A percentile compares a stretch with the other conserved stretches of the same genome.
phyloP scores from a whole-genome alignment of 208 protist species.

The Leishmania arabica region DNA sequence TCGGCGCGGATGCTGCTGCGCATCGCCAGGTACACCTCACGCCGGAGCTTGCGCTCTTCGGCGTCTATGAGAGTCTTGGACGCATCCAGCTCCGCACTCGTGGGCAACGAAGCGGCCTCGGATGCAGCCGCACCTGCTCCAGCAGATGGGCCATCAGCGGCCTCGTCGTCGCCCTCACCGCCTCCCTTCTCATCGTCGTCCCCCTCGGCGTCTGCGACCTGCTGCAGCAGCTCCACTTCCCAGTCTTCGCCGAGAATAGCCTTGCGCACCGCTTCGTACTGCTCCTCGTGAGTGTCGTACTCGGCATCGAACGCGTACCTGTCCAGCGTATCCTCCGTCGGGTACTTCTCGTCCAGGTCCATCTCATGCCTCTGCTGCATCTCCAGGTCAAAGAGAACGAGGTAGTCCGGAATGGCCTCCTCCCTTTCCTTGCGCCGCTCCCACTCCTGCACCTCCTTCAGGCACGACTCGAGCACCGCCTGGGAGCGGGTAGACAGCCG shows the following conservation, averaged over 20 bases:
- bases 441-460: conserved; percentile 89
- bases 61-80: conserved; percentile 44
- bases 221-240: conserved; percentile 79
- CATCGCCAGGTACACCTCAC: conserved; percentile 98
- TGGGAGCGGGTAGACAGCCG: conserved; percentile 94
- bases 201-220: conserved; percentile 57
- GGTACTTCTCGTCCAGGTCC: conserved; percentile 90
- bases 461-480: conserved; percentile 97
- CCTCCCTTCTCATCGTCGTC: conserved; percentile 39
- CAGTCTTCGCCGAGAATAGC: conserved; percentile 94
- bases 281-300: conserved; percentile 93
- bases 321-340: conserved; percentile 89
- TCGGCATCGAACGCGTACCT: conserved; percentile 94
- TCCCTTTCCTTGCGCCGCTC: conserved; percentile 83
- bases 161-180: conserved; percentile 14
- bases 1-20: conserved; percentile 97
- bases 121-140: background rate
- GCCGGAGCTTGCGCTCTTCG: conserved; percentile 91
- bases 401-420: conserved; percentile 71
- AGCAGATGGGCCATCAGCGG: background rate
- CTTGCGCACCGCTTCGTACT: conserved; percentile 91
- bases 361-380: conserved; percentile 97
- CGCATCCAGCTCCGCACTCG: conserved; percentile 21
- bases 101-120: background rate
- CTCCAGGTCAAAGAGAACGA: conserved; percentile 93